These are phyloP conservation scores for Millerozyma miso DNA, from an alignment of 805 yeast genomes.

Conservation along the genomic window DNA sequence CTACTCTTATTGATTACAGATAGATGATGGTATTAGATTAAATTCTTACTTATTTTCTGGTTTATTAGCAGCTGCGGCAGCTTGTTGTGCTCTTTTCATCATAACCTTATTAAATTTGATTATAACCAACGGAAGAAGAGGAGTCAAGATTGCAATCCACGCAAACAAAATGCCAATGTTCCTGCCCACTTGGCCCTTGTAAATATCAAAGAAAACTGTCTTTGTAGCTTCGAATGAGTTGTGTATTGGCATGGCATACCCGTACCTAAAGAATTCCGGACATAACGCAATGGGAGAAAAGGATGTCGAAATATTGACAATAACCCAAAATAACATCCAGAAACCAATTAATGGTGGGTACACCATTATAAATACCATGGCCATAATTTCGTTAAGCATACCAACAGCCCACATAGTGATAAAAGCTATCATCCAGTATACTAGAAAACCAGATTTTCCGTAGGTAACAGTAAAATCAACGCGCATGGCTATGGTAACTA, in stretches of 20 bases:
- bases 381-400: slow-evolving; percentile 64
- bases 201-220: slow-evolving; percentile 53
- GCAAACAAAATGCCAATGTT: slow-evolving; percentile 55
- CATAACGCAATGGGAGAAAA: slow-evolving; percentile 39
- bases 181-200: slow-evolving; percentile 55
- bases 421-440: slow-evolving; percentile 67
- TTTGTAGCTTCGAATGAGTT: slow-evolving; percentile 60
- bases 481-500: slow-evolving; percentile 66
- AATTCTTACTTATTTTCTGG: background rate
- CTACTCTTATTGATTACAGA: too few species aligned
- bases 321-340: slow-evolving; percentile 70
- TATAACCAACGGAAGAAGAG: slow-evolving; percentile 42
- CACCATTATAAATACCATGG: slow-evolving; percentile 45
- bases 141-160: slow-evolving; percentile 54
- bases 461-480: slow-evolving; percentile 53
- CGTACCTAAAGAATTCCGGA: slow-evolving; percentile 30
- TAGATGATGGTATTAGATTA: too few species aligned
- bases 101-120: slow-evolving; percentile 34
- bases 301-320: slow-evolving; percentile 64
- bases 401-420: slow-evolving; percentile 76
- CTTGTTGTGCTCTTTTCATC: slow-evolving; percentile 21
- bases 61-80: background rate
- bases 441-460: slow-evolving; percentile 68
- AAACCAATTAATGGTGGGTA: slow-evolving; percentile 66
- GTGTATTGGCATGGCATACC: slow-evolving; percentile 54